phyloP scores from a whole-genome alignment of 164 flowering plant species.

The Euptelea pleiosperma region DNA sequence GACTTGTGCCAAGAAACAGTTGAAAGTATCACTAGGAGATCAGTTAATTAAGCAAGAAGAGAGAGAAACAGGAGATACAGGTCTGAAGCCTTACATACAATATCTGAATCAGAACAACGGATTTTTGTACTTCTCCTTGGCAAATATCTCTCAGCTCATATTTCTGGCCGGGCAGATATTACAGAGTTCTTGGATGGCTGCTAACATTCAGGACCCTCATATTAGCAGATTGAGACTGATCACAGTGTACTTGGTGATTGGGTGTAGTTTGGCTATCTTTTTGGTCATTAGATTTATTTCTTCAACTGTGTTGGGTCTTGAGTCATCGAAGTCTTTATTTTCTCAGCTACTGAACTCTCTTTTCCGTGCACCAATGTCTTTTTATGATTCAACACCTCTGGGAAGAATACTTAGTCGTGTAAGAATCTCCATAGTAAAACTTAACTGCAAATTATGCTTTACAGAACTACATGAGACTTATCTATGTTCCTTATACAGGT shows the following conservation, averaged over 20 bases:
- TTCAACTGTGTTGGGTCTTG: slow-evolving; percentile 26
- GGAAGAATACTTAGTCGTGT: slow-evolving; percentile 44
- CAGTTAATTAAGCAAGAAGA: no score
- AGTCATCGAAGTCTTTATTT: no score
- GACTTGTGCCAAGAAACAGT: slow-evolving; percentile 15
- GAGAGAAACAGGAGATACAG: no score
- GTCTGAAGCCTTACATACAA: no score
- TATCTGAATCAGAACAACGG: slow-evolving; percentile 61
- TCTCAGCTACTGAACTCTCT: no score
- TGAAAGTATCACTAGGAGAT: slow-evolving; percentile 25
- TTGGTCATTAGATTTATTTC: slow-evolving; percentile 24
- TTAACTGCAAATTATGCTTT: background rate
- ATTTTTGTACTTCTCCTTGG: slow-evolving; percentile 34
- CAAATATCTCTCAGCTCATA: slow-evolving; percentile 26
- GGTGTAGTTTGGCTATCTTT: slow-evolving; percentile 19
- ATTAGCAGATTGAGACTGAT: slow-evolving; percentile 35
- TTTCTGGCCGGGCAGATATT: slow-evolving; percentile 40
- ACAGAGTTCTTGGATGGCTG: no score
- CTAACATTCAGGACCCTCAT: no score
- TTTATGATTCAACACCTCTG: slow-evolving; percentile 43
- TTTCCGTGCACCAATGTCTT: no score
- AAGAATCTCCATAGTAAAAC: slow-evolving; percentile 8
- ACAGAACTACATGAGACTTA: slow-evolving; percentile 2
- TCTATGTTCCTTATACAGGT: slow-evolving; percentile 29
- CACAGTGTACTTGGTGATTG: slow-evolving; percentile 42